Evolutionary conservation across 345 rosid genomes (phyloP).

Genomic region (Salix arbutifolia): DNA sequence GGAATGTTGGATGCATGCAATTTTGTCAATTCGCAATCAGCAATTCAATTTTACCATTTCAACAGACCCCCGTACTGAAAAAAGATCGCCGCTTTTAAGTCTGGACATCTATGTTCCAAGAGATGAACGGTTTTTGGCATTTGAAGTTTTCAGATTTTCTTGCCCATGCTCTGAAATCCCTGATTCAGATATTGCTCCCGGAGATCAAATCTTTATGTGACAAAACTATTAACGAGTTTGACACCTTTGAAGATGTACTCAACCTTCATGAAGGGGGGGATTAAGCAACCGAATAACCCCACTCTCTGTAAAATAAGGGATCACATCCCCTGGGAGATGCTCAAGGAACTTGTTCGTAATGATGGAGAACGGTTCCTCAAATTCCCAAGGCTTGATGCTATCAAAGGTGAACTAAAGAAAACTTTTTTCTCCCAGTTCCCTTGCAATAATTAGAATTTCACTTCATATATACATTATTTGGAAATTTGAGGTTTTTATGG

Average conservation of each 20-base stretch:
- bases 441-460: neutral
- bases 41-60: slow-evolving; percentile 6
- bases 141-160: slow-evolving; percentile 83
- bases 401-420: slow-evolving; percentile 49
- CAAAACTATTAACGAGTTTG: slow-evolving; percentile 82
- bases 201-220: slow-evolving; percentile 63
- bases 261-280: slow-evolving; percentile 66
- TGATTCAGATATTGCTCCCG: slow-evolving; percentile 58
- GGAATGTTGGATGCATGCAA: neutral
- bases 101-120: slow-evolving; percentile 80
- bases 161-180: slow-evolving; percentile 70
- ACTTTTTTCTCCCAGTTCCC: neutral
- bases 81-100: slow-evolving; percentile 64
- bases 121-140: slow-evolving; percentile 72
- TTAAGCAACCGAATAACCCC: slow-evolving; percentile 36
- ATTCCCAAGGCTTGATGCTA: slow-evolving; percentile 79
- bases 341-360: slow-evolving; percentile 72
- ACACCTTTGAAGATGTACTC: slow-evolving; percentile 61
- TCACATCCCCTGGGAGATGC: slow-evolving; percentile 76
- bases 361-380: slow-evolving; percentile 70
- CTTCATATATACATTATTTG: neutral
- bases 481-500: slow-evolving; percentile 3
- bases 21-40: slow-evolving; percentile 1
- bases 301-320: slow-evolving; percentile 49
- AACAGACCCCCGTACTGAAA: slow-evolving; percentile 61